A percentile compares a stretch with the other conserved stretches of the same genome.
These are phyloP conservation scores for Pythium periplocum DNA, from an alignment of 352 stramenopile genomes.

Conservation along the genomic window DNA sequence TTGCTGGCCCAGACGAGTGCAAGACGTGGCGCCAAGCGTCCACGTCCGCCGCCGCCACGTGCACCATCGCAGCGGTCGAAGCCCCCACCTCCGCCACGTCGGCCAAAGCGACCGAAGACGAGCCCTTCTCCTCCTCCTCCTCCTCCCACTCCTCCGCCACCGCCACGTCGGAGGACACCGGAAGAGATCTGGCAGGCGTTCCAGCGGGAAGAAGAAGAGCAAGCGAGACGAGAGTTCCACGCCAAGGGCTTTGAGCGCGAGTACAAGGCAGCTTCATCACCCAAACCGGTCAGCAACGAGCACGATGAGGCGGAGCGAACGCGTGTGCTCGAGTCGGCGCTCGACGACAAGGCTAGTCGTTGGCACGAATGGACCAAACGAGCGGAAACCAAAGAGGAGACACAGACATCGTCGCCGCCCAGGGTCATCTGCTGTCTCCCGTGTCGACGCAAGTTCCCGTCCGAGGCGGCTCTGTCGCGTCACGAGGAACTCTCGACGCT, in stretches of 20 bases:
- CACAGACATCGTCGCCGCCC: neutral
- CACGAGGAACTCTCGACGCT: slow-evolving; percentile 56
- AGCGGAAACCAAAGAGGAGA: neutral
- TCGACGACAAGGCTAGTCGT: slow-evolving; percentile 1
- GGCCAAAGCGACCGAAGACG: slow-evolving; percentile 17
- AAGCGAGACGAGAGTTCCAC: slow-evolving; percentile 51
- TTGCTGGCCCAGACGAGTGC: slow-evolving; percentile 12
- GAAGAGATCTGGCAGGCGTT: slow-evolving; percentile 73
- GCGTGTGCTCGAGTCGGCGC: neutral
- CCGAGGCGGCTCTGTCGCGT: slow-evolving; percentile 26
- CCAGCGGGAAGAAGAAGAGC: slow-evolving; percentile 62
- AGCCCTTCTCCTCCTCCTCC: slow-evolving; percentile 6
- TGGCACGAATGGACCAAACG: slow-evolving; percentile 9
- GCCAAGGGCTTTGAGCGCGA: slow-evolving; percentile 57
- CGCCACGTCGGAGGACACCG: slow-evolving; percentile 30
- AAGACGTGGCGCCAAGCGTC: slow-evolving; percentile 1
- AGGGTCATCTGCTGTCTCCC: slow-evolving; percentile 41
- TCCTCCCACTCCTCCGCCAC: slow-evolving; percentile 1
- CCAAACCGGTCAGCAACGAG: slow-evolving; percentile 3
- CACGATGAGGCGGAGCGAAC: neutral
- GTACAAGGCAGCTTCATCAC: slow-evolving; percentile 18
- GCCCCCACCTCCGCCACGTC: neutral
- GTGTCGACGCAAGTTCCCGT: slow-evolving; percentile 69
- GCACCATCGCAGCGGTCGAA: neutral
- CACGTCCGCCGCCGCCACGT: slow-evolving; percentile 2